Conservation (phyloP, 805 yeast species). For the Torulaspora quercuum region DNA sequence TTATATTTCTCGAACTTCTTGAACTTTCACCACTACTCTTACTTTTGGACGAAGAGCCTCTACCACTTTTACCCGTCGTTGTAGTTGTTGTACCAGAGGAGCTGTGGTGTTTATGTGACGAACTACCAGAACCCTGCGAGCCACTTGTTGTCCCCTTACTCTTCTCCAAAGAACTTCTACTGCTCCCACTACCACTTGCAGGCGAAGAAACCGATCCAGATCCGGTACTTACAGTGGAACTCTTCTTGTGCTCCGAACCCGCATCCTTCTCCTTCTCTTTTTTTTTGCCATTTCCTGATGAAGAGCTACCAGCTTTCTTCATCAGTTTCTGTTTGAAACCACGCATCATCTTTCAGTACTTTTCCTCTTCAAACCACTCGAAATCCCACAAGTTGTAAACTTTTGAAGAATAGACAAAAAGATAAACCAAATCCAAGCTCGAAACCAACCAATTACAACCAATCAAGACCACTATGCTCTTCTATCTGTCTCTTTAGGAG, state of each 20-base stretch:
- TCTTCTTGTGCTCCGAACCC: slow-evolving; percentile 32
- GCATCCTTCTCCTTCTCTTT: slow-evolving; percentile 45
- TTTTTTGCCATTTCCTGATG: slow-evolving; percentile 37
- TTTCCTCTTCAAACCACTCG: neutral
- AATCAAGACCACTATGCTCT: too few species aligned
- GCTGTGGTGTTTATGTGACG: slow-evolving; percentile 12
- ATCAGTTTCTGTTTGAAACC: slow-evolving; percentile 59
- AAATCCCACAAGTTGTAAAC: too few species aligned
- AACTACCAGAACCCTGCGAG: slow-evolving; percentile 8
- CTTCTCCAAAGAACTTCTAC: slow-evolving; percentile 20
- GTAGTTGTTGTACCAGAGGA: slow-evolving; percentile 8
- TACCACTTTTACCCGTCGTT: slow-evolving; percentile 7
- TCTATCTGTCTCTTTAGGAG: too few species aligned
- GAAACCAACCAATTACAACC: too few species aligned
- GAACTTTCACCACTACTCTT: slow-evolving; percentile 5
- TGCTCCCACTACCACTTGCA: slow-evolving; percentile 17
- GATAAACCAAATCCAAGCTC: slow-evolving; percentile 1
- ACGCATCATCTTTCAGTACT: slow-evolving; percentile 65
- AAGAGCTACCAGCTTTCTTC: slow-evolving; percentile 37
- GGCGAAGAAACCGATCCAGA: slow-evolving; percentile 10
- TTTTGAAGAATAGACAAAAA: too few species aligned
- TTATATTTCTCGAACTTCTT: slow-evolving; percentile 10
- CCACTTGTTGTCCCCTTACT: too few species aligned
- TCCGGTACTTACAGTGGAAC: slow-evolving; percentile 11
- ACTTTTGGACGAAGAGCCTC: slow-evolving; percentile 10